Percentiles rank a stretch among this genome's conserved stretches.
These are phyloP conservation scores for Ogataea paradorogensis DNA, from an alignment of 805 yeast species.

Conservation along the genomic window DNA sequence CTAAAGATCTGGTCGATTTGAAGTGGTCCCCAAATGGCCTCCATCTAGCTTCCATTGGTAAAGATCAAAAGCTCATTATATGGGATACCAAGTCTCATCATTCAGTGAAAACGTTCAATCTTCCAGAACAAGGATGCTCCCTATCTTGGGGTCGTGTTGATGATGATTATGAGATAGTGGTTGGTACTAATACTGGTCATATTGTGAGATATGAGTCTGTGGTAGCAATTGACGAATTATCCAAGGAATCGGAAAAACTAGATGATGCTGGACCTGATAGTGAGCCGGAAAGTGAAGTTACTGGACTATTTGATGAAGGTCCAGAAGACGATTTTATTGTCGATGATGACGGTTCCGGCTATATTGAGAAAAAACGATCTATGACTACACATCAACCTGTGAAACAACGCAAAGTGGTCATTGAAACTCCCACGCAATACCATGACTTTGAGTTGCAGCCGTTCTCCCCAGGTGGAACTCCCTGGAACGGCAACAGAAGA, in stretches of 20 bases:
- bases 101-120: conserved; percentile 30
- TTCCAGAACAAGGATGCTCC: conserved; percentile 24
- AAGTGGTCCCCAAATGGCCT: conserved; percentile 62
- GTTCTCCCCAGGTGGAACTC: conserved; percentile 85
- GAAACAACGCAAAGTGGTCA: conserved; percentile 11
- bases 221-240: conserved; percentile 16
- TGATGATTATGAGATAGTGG: conserved; percentile 27
- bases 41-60: conserved; percentile 55
- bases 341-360: conserved; percentile 59
- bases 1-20: conserved; percentile 44
- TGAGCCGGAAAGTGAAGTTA: conserved; percentile 25
- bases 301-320: conserved; percentile 36
- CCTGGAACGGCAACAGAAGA: conserved; percentile 67
- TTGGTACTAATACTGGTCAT: conserved; percentile 46
- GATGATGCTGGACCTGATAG: conserved; percentile 18
- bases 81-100: conserved; percentile 49
- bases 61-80: conserved; percentile 49
- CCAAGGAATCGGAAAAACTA: conserved; percentile 9
- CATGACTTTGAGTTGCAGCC: conserved; percentile 46
- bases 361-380: conserved; percentile 20
- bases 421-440: conserved; percentile 2
- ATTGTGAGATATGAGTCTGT: conserved; percentile 28
- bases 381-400: conserved; percentile 2
- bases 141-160: conserved; percentile 35
- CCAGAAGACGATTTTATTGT: conserved; percentile 53